phyloP scores from a whole-genome alignment of 179 eudicot genomes.

The Amaranthus tricolor region DNA sequence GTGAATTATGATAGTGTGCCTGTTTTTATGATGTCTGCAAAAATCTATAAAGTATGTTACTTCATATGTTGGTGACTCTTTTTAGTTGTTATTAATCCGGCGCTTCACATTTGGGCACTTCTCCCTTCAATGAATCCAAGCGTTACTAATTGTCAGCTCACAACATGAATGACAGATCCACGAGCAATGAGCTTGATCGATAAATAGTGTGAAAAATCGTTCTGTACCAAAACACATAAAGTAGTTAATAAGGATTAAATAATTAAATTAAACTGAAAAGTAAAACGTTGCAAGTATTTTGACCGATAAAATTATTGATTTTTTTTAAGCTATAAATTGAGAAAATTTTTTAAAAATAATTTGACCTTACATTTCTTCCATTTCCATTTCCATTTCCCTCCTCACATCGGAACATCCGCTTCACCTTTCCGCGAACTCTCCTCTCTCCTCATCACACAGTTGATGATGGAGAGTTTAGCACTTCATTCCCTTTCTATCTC shows the following conservation, averaged over 20 bases:
- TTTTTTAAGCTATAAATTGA: no score
- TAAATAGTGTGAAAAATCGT: no score
- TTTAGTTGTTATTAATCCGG: no score
- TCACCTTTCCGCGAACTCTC: not conserved
- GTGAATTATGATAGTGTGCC: no score
- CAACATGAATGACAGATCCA: not conserved
- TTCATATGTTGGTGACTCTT: no score
- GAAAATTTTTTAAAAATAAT: no score
- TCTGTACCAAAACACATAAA: not conserved
- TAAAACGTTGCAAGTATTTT: no score
- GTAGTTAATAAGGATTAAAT: not conserved
- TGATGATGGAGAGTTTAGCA: conserved; percentile 35
- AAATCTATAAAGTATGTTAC: no score
- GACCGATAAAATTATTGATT: no score
- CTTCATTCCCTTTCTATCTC: conserved; percentile 26
- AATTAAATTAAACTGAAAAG: no score
- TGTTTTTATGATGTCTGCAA: no score
- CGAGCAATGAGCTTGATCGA: not conserved
- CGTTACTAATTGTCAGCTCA: not conserved
- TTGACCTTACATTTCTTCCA: no score
- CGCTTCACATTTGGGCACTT: not conserved
- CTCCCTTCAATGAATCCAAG: conserved; percentile 9
- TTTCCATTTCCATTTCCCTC: not conserved
- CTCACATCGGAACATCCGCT: conserved; percentile 27
- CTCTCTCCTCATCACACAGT: not conserved